Evolutionary conservation across 2,329 filamentous ascomycete species (phyloP), one percentile per base, ranked within the genome.

Genomic region (Akanthomyces dipterigenus): DNA sequence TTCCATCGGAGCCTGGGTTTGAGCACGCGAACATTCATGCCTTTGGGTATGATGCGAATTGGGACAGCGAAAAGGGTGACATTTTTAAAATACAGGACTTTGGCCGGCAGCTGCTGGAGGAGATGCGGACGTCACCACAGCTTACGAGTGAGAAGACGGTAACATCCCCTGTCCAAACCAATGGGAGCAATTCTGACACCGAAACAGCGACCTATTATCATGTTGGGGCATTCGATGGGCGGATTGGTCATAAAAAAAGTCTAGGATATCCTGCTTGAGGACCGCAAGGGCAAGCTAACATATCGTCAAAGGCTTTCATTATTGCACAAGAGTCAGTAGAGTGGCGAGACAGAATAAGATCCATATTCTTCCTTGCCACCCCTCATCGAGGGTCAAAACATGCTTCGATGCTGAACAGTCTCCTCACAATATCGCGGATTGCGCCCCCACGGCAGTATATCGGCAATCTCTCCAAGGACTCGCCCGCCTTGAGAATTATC

Each of bases 341-440:
- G 2, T 53, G 55, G 38, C 1, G 43, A 16, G 36, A 49, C n/a
- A 66, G 69, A 18, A 67, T 72, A 7, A 64, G 64, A 36, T 65
- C 64, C 40, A 70, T 75, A 7, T 70, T 70, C 63, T 75, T 76
- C 62, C 65, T 76, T 8, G 71, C 72, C 1, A 75, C 73, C 4
- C 73, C 73, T 1, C 73, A 76, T 55, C 61, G 70, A 14, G 73
- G 72, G 0, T 70, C 72, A 1, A 65, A 73, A 45, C 68, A 67
- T 46, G 70, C 70, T 2, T 60, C 64, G 20, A 63, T 65, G 6
- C 55, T 72, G 5, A 69, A 69, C 31, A 68, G 65, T 20, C 65
- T 72, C 20, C 60, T 72, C 1, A 64, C 42, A 2, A 26, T 67
- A 2, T 65, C 66, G 3, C 18, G 54, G 9, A 20, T 12, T 22